Percentiles rank a stretch among this genome's conserved stretches.
These are phyloP conservation scores for Tetraselmis striata DNA, from an alignment of 139 green algal species.

Conservation along the genomic window DNA sequence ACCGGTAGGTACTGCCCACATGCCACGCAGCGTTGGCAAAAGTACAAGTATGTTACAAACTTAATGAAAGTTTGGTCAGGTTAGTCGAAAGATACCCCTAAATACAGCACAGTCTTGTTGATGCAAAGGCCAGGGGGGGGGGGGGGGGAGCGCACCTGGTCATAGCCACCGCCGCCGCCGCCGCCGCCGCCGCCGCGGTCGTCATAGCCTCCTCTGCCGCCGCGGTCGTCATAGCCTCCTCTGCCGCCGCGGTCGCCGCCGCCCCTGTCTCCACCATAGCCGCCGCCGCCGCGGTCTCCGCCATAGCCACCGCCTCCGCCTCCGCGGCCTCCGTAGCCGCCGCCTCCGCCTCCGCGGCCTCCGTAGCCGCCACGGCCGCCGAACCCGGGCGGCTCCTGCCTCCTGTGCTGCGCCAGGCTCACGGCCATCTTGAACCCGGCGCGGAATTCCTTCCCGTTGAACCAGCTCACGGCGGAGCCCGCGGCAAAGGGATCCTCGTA, in stretches of 20 bases:
- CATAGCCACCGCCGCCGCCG: constrained; percentile 6
- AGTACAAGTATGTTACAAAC: no score
- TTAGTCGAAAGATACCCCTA: no score
- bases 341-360: background rate
- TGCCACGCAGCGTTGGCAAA: no score
- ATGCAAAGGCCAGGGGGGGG: background rate
- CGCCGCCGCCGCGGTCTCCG: constrained; percentile 13
- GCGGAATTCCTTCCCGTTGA: constrained; percentile 71
- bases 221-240: constrained; percentile 8
- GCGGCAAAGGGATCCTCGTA: constrained; percentile 81
- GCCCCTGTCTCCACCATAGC: constrained; percentile 17
- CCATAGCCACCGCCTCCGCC: constrained; percentile 19
- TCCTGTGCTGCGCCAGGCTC: constrained; percentile 45
- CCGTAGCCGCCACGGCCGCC: background rate
- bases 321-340: background rate
- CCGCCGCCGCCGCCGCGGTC: constrained; percentile 12
- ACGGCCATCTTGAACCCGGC: constrained; percentile 45
- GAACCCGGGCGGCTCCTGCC: constrained; percentile 2
- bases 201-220: constrained; percentile 15
- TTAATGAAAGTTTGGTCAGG: no score
- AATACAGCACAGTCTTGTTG: no score
- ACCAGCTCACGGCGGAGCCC: constrained; percentile 70
- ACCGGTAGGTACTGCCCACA: no score
- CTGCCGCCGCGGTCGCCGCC: constrained; percentile 15
- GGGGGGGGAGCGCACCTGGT: background rate